A percentile compares a stretch with the other conserved stretches of the same genome.
These are phyloP conservation scores for Phylloporus gajari DNA, from an alignment of 1,284 basidiomycete species.

Conservation along the genomic window DNA sequence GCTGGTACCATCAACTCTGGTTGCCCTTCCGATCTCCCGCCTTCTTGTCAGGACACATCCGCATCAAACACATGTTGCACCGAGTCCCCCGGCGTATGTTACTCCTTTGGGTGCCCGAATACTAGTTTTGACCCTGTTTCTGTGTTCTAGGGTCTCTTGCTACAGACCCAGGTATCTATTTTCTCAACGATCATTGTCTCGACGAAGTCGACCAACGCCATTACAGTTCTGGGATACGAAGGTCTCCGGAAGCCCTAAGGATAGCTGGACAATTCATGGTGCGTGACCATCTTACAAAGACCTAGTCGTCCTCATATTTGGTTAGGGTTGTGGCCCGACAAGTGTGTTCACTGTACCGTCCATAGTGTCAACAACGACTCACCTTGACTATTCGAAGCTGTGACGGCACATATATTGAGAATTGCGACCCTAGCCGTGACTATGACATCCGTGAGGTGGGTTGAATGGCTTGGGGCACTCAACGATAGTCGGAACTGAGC, in stretches of 20 bases:
- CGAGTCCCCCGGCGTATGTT: conserved; percentile 60
- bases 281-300: conserved; percentile 26
- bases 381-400: conserved; percentile 57
- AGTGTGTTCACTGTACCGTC: conserved; percentile 53
- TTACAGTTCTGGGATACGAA: conserved; percentile 71
- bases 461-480: not conserved
- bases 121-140: conserved; percentile 3
- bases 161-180: conserved; percentile 67
- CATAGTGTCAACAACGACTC: not conserved
- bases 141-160: conserved; percentile 61
- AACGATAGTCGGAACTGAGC: not conserved
- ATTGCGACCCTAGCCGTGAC: conserved; percentile 75
- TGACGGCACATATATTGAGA: conserved; percentile 69
- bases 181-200: not conserved
- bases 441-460: conserved; percentile 62
- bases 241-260: conserved; percentile 68
- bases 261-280: conserved; percentile 85
- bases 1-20: conserved; percentile 49
- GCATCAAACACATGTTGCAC: conserved; percentile 60
- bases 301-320: conserved; percentile 12
- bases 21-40: conserved; percentile 53
- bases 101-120: not conserved
- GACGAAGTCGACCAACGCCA: conserved; percentile 9
- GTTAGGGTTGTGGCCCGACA: conserved; percentile 76
- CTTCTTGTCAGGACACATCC: conserved; percentile 59